These are phyloP conservation scores for Ustilago hordei DNA, from an alignment of 1,284 basidiomycete species.

Conservation along the genomic window DNA sequence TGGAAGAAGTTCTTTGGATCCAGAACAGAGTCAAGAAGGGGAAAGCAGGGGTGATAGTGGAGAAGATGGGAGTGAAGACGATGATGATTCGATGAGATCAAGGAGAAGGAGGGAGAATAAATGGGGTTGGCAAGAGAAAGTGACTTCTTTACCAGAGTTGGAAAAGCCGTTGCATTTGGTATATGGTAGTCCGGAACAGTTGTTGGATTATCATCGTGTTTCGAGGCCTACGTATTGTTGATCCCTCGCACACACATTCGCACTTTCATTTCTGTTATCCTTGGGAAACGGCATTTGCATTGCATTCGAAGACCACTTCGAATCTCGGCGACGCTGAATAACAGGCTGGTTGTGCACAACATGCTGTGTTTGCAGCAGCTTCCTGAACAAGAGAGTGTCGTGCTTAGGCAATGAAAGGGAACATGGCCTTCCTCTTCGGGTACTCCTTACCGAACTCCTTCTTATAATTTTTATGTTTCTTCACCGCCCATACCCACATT, in stretches of 20 bases:
- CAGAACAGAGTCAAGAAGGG: slow-evolving; percentile 3
- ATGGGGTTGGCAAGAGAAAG: slow-evolving; percentile 42
- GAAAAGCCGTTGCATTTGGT: slow-evolving; percentile 55
- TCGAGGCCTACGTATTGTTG: slow-evolving; percentile 60
- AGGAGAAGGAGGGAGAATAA: neutral
- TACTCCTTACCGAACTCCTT: slow-evolving; percentile 89
- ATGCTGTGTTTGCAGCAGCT: too few species aligned
- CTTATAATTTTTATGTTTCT: slow-evolving; percentile 91
- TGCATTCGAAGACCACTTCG: neutral
- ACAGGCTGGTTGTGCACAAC: too few species aligned
- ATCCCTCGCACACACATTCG: neutral
- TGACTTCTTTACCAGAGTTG: slow-evolving; percentile 52
- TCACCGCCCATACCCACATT: slow-evolving; percentile 89
- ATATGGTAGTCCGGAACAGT: slow-evolving; percentile 58
- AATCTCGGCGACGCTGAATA: too few species aligned
- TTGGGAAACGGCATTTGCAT: slow-evolving; percentile 1
- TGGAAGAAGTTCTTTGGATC: slow-evolving; percentile 10
- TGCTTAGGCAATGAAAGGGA: slow-evolving; percentile 76
- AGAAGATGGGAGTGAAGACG: slow-evolving; percentile 4
- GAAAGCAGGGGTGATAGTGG: neutral
- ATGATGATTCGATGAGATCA: slow-evolving; percentile 39
- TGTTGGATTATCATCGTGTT: slow-evolving; percentile 63
- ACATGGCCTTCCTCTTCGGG: slow-evolving; percentile 82
- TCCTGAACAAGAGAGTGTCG: neutral
- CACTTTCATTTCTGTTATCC: neutral